Conservation (phyloP, 2,329 filamentous ascomycete species). For the Dactylellina drechsleri region DNA sequence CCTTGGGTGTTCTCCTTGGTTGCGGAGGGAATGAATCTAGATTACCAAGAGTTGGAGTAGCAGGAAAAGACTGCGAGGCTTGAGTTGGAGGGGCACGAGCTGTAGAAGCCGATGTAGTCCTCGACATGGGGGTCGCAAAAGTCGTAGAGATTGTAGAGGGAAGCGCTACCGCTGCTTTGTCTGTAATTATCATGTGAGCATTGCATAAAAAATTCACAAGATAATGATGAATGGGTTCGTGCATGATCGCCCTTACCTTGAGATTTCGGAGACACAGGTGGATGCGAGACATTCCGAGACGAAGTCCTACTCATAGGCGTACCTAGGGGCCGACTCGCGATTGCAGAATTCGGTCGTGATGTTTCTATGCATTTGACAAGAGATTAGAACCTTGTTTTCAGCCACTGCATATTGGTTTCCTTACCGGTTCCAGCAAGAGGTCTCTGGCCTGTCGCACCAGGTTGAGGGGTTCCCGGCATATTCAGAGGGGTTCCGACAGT, state of each 20-base stretch:
- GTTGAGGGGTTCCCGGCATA: constrained; percentile 41
- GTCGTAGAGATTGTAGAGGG: neutral
- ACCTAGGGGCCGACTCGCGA: constrained; percentile 42
- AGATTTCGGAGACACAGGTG: constrained; percentile 36
- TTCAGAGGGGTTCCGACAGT: constrained; percentile 53
- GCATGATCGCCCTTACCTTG: constrained; percentile 40
- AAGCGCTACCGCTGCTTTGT: constrained; percentile 29
- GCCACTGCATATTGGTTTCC: neutral
- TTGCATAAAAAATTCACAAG: neutral
- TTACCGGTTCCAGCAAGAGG: constrained; percentile 39
- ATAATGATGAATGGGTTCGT: neutral
- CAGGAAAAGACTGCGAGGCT: constrained; percentile 55
- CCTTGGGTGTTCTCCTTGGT: constrained; percentile 53
- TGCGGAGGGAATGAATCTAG: constrained; percentile 31
- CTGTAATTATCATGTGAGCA: constrained; percentile 19
- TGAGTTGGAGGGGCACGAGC: constrained; percentile 51
- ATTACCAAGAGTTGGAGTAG: constrained; percentile 52
- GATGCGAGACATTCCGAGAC: constrained; percentile 50
- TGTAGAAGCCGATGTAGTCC: constrained; percentile 44
- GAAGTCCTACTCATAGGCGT: constrained; percentile 51
- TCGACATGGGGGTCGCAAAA: constrained; percentile 40
- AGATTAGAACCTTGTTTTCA: neutral
- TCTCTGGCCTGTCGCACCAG: constrained; percentile 36
- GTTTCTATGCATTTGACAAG: constrained; percentile 21
- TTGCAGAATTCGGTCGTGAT: constrained; percentile 39